Base-by-base conservation (phyloP, 2,329 filamentous ascomycete genomes). In the Claviceps maximensis region DNA sequence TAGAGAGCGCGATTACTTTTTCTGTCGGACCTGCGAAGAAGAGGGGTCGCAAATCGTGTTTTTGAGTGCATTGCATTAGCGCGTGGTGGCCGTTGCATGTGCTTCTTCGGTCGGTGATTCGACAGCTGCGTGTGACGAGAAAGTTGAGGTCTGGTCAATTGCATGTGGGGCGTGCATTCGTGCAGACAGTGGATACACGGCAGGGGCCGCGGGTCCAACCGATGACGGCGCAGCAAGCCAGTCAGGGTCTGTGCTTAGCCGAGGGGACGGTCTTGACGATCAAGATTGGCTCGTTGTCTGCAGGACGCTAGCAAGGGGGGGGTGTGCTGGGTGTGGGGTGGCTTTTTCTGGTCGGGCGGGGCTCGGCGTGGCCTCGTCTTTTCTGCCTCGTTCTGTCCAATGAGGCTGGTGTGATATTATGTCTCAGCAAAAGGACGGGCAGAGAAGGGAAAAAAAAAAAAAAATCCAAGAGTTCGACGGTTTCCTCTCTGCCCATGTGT, bases 151-250 rank as follows among this genome's bases (percentile, higher is more conserved):
- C n/a, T n/a, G n/a, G n/a, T n/a, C n/a, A n/a, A n/a, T n/a, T n/a
- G n/a, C n/a, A n/a, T n/a, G n/a, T n/a, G 60, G 67, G 64, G 64
- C 67, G 67, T 65, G 31, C 5, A 33, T 33, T 33, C 31, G 67
- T 73, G 71, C 71, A 74, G 67, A 64, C 63, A 62, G 31, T 33
- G 31, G 31, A 33, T 33, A 33, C 31, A 33, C 66, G 62, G 66
- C 64, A 68, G 71, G 70, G 67, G 65, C 69, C 66, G 68, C 69
- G 70, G 73, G 69, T 70, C 69, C 69, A 70, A 70, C 69, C 69
- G 69, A 67, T 65, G 63, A 61, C 67, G 69, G 69, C 65, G 66
- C 61, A 58, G 59, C 58, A 60, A 60, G 58, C 58, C 53, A 52
- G 50, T 64, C 64, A 55, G 65, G 64, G 53, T 59, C 41, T 49